Base-by-base conservation (phyloP, 768 basidiomycete genomes). In the Megacollybia marginata region DNA sequence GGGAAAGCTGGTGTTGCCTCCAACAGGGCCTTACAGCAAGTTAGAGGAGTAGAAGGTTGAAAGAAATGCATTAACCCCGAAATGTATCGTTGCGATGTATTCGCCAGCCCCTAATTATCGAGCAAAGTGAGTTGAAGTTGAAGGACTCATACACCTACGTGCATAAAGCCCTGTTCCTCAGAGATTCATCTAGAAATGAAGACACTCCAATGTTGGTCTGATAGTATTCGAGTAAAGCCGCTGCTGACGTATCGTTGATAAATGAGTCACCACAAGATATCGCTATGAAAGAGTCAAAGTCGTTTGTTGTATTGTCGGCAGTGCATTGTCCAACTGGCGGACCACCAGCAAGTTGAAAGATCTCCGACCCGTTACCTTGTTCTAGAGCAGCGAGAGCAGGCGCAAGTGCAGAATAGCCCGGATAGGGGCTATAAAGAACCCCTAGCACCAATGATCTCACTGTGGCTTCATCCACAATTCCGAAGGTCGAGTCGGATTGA, bases 1-100 rank as follows among this genome's bases (percentile, higher is more conserved):
- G 5, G 55, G 55, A 35, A 47, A 45, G 28, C 54, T 55, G 4
- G 55, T 56, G 20, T 55, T 54, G 5, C 15, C 53, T 2, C 18
- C 33, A 33, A 55, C 44, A 3, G 54, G 54, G 16, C 53, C 53
- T 54, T n/a, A 16, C 44, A 6, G 6, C 2, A 47, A 18, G 44
- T 7, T 50, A 15, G 23, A 20, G 15, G 18, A 13, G 18, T 40
- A 2, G 6, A 28, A 28, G 23, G 23, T 28, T 6, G 6, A 28
- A 6, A 28, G 23, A 28, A 28, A 28, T 28, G 23, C 6, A 28
- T 28, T 28, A 6, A 28, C 23, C 23, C 23, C 23, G 23, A 6
- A 28, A 28, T 28, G 23, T 28, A 28, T 28, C 6, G 4, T 28
- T 6, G 23, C 23, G 23, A 3, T 28, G 23, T 28, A 28, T 28